Evolutionary conservation across 2,329 filamentous ascomycete species (phyloP).

Genomic region (Scedosporium aurantiacum): DNA sequence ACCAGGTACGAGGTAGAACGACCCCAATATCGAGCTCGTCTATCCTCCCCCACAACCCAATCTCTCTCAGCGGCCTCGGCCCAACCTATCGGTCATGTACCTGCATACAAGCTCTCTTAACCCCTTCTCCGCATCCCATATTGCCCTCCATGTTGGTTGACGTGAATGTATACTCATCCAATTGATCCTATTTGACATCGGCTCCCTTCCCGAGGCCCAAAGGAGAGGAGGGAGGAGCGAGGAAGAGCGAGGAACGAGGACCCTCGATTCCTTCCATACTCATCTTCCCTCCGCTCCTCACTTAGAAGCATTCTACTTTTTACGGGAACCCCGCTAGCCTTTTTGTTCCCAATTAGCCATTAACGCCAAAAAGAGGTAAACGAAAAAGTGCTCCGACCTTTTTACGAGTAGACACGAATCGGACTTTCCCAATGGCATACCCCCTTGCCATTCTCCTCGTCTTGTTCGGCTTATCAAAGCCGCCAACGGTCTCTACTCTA

Average conservation of each 20-base stretch:
- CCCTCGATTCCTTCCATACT: not conserved
- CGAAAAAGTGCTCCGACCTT: not conserved
- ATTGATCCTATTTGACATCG: slow-evolving; percentile 1
- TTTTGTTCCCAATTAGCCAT: not conserved
- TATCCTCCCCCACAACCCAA: slow-evolving; percentile 3
- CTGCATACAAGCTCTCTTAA: not conserved
- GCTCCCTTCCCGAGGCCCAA: not conserved
- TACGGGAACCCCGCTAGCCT: not conserved
- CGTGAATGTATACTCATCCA: not conserved
- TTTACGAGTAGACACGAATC: not conserved
- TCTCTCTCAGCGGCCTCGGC: not conserved
- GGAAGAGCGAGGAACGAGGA: not conserved
- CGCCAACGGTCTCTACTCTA: not conserved
- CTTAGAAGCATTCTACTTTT: not conserved
- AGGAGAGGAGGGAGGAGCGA: not conserved
- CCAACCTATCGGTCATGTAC: slow-evolving; percentile 5
- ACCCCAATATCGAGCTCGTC: slow-evolving; percentile 4
- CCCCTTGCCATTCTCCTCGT: not conserved
- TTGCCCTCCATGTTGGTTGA: not conserved
- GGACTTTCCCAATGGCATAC: not conserved
- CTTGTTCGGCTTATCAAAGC: not conserved
- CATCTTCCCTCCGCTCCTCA: not conserved
- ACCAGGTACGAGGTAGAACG: slow-evolving; percentile 3
- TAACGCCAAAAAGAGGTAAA: not conserved
- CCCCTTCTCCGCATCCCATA: not conserved